Base-by-base conservation (phyloP, 805 yeast genomes). In the Wickerhamomyces hampshirensis region DNA sequence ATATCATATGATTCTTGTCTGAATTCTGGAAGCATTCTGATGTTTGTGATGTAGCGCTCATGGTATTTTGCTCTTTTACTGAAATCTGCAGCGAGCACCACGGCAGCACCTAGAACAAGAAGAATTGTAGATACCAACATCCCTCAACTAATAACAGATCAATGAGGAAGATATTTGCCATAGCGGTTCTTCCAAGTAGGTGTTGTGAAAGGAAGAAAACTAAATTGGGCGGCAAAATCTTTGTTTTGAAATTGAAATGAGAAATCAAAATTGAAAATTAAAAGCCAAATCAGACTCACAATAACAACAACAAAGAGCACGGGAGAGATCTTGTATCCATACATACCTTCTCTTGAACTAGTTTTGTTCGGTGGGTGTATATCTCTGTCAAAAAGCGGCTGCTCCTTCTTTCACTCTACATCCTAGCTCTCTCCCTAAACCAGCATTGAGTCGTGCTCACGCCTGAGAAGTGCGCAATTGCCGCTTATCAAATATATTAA, bases 11-110 rank as follows among this genome's bases (percentile, higher is more conserved):
- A 33, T 5, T 28, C 19, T 11, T 23, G 14, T 18, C 30, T 37
- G 35, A 34, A 29, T 18, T 35, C 32, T 17, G 44, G 42, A 23
- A 26, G 35, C 13, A 41, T 24, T 10, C 14, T 31, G 24, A 21
- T n/a, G 34, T 40, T 37, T 7, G 40, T 36, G 15, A 35, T 32
- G 4, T 13, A n/a, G 11, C 43, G 32, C 21, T 40, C 43, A 14
- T 35, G 24, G 24, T 21, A 21, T 21, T 21, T 21, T 7, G 24
- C 24, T 21, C 24, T 7, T 11, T 21, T 21, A 7, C 24, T n/a
- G n/a, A n/a, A n/a, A n/a, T n/a, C n/a, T n/a, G n/a, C 24, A 21
- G 24, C 24, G 7, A 21, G 10, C 24, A 21, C 7, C 24, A 21
- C 7, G 11, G 24, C 24, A 21, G 24, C 24, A 21, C n/a, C n/a